Evolutionary conservation across 805 yeast genomes (phyloP).

Genomic region (Cyberlindnera xishuangbannaensis): DNA sequence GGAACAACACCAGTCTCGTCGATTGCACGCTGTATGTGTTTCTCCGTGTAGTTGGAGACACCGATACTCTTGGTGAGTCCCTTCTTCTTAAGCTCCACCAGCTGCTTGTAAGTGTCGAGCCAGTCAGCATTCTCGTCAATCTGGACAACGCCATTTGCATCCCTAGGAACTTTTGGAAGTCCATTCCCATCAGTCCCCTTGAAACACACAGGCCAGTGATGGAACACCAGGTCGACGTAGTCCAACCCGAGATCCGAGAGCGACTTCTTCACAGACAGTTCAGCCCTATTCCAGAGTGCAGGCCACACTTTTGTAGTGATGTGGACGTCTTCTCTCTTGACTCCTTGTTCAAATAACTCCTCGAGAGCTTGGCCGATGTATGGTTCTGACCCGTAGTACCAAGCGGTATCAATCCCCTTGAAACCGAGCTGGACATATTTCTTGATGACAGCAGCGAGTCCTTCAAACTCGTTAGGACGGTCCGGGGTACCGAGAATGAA

Average conservation of each 20-base stretch:
- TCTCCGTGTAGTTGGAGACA: slow-evolving; percentile 47
- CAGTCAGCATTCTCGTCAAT: slow-evolving; percentile 37
- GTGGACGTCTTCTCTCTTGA: slow-evolving; percentile 57
- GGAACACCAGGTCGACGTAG: slow-evolving; percentile 68
- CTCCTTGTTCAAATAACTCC: slow-evolving; percentile 37
- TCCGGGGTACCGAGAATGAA: slow-evolving; percentile 66
- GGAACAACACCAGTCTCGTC: slow-evolving; percentile 44
- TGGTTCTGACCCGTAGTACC: slow-evolving; percentile 60
- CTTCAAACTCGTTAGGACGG: slow-evolving; percentile 40
- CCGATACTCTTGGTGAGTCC: slow-evolving; percentile 48
- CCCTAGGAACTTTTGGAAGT: slow-evolving; percentile 29
- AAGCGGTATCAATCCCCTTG: slow-evolving; percentile 73
- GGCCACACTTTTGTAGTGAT: slow-evolving; percentile 73
- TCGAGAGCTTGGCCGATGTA: slow-evolving; percentile 43
- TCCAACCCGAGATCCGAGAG: slow-evolving; percentile 58
- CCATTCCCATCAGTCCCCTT: slow-evolving; percentile 56
- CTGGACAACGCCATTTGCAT: slow-evolving; percentile 30
- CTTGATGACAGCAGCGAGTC: slow-evolving; percentile 43
- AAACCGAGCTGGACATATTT: slow-evolving; percentile 43
- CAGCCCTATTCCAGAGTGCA: slow-evolving; percentile 45
- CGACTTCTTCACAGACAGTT: slow-evolving; percentile 49
- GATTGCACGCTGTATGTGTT: slow-evolving; percentile 34
- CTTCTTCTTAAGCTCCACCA: slow-evolving; percentile 50
- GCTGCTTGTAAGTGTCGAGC: slow-evolving; percentile 45
- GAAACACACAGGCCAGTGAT: slow-evolving; percentile 83